Base-by-base conservation (phyloP, 148 eudicot genomes). In the Camellia lanceoleosa region DNA sequence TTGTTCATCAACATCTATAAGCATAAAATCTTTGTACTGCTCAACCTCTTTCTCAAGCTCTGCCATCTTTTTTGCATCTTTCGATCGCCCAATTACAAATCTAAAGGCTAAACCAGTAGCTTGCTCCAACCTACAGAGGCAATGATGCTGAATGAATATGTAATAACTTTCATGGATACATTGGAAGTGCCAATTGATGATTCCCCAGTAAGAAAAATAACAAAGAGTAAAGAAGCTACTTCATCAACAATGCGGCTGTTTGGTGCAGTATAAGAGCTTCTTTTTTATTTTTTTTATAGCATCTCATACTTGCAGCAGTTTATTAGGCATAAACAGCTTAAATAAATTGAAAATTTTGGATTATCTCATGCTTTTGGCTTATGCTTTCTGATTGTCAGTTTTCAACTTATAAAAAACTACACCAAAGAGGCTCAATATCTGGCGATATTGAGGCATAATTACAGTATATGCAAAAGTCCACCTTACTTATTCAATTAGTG, bases 51-150 rank as follows among this genome's bases (percentile, higher is more conserved):
- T 81, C 20, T 81, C 81, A 38, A 61, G 90, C 59, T 83, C 80
- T 67, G 84, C 84, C 92, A 86, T 89, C 83, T 86, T 91, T 47
- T 79, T 82, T 73, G 81, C 83, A 86, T 91, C 88, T 77, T 84
- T 87, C 14, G 94, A 80, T n/a, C 88, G 80, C 23, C 94, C 94
- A 81, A 88, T 91, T 70, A 91, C 89, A 86, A 91, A 91, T 76
- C 92, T 91, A 77, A 91, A 91, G 55, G 90, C 91, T 76, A 89
- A 84, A 64, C 92, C 91, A 61, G 94, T 91, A 75, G 92, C 86
- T 81, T 87, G 87, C 83, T 91, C 94, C 87, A 91, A 86, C 78
- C 94, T 91, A 78, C 68, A 79, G 18, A 82, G 0, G 41, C 16
- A 41, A 46, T 71, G 54, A 43, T 4, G 15, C 10, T 49, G 56